Evolutionary conservation across 148 eudicot genomes (phyloP).

Genomic region (Arctostaphylos glauca): DNA sequence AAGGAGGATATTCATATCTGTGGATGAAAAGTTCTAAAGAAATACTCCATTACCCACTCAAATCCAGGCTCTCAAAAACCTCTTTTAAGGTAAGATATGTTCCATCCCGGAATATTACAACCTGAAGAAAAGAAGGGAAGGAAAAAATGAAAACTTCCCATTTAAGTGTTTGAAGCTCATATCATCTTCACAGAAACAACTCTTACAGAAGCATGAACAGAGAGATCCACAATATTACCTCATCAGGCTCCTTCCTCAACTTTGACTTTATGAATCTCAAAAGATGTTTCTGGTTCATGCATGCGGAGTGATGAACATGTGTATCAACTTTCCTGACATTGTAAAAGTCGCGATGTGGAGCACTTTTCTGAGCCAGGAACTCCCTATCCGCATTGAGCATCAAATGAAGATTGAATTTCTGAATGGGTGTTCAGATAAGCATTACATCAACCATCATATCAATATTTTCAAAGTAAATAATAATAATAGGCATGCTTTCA

Average conservation of each 20-base stretch:
- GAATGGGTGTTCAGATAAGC: constrained; percentile 23
- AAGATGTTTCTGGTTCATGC: constrained; percentile 99
- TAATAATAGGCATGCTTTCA: background rate
- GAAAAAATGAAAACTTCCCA: constrained; percentile 12
- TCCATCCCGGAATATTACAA: constrained; percentile 97
- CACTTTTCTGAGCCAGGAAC: constrained; percentile 98
- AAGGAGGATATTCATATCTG: constrained; percentile 1
- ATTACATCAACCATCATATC: constrained; percentile 20
- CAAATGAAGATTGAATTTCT: constrained; percentile 99
- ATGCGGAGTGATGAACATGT: constrained; percentile 99
- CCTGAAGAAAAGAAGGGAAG: constrained; percentile 46
- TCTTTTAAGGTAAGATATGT: constrained; percentile 92
- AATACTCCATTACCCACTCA: constrained; percentile 68
- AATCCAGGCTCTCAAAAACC: constrained; percentile 97
- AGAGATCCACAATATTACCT: constrained; percentile 45
- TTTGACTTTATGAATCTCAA: constrained; percentile 95
- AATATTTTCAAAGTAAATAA: background rate
- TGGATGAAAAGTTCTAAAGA: background rate
- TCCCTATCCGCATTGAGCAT: constrained; percentile 99
- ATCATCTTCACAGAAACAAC: background rate
- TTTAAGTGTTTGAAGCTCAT: background rate
- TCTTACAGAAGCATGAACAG: background rate
- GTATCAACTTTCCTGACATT: constrained; percentile 99
- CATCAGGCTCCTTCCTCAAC: constrained; percentile 97
- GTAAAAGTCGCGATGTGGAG: constrained; percentile 98